Evolutionary conservation across 1,284 basidiomycete species (phyloP).

Genomic region (Xerocomus tenax): DNA sequence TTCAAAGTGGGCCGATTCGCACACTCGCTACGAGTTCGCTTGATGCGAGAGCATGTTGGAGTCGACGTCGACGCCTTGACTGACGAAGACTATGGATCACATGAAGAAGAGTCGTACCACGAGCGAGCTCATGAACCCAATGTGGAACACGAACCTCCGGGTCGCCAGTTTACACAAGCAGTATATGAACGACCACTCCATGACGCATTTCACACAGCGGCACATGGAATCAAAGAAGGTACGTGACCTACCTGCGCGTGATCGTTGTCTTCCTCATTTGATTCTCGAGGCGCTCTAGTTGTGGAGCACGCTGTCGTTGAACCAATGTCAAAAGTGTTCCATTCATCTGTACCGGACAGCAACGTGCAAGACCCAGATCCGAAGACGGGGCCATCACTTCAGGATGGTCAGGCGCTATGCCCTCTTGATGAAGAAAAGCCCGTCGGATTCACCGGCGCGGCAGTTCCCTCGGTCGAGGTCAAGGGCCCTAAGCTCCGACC

Average conservation of each 20-base stretch:
- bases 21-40: conserved; percentile 83
- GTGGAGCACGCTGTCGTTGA: conserved; percentile 35
- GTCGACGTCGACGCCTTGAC: conserved; percentile 88
- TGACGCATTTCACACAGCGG: conserved; percentile 33
- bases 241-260: conserved; percentile 7
- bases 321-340: conserved; percentile 32
- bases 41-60: conserved; percentile 96
- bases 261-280: conserved; percentile 1
- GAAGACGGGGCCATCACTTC: conserved; percentile 32
- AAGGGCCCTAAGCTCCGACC: conserved; percentile 41
- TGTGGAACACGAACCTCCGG: conserved; percentile 55
- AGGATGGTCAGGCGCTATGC: conserved; percentile 49
- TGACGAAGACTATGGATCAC: conserved; percentile 63
- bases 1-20: conserved; percentile 96
- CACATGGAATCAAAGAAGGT: conserved; percentile 47
- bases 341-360: conserved; percentile 24
- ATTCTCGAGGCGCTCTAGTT: conserved; percentile 36
- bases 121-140: conserved; percentile 60
- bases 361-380: neutral
- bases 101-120: conserved; percentile 47
- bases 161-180: conserved; percentile 36
- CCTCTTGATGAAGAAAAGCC: conserved; percentile 45
- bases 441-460: conserved; percentile 54
- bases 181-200: conserved; percentile 32
- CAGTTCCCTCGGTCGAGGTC: conserved; percentile 51